These are phyloP conservation scores for Eragrostis curvula DNA, from an alignment of 176 grass and related monocot genomes.

Conservation along the genomic window DNA sequence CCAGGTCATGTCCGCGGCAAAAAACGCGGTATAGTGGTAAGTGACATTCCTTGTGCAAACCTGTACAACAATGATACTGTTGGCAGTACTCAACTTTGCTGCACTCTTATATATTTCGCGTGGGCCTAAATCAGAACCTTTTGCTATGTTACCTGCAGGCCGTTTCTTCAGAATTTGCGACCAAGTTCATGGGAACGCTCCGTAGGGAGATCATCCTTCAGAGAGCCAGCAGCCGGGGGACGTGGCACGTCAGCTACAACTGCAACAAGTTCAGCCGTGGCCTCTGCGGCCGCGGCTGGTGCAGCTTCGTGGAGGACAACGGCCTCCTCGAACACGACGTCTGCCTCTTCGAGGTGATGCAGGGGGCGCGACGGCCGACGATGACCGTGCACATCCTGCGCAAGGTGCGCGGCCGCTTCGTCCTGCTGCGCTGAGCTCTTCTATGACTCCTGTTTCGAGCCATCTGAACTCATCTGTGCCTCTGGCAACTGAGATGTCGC, in stretches of 20 bases:
- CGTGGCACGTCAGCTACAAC: slow-evolving; percentile 26
- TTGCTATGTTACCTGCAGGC: background rate
- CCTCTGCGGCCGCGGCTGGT: slow-evolving; percentile 34
- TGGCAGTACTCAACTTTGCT: too few species aligned
- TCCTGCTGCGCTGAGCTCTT: slow-evolving; percentile 30
- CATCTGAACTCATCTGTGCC: background rate
- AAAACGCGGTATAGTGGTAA: slow-evolving; percentile 16
- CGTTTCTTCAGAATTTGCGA: slow-evolving; percentile 33
- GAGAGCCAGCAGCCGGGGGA: background rate
- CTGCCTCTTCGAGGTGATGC: slow-evolving; percentile 45
- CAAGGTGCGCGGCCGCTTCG: slow-evolving; percentile 38
- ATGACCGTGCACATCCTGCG: slow-evolving; percentile 44
- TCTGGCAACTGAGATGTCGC: background rate
- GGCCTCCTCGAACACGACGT: slow-evolving; percentile 37
- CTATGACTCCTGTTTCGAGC: background rate
- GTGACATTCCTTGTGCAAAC: background rate
- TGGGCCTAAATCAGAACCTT: too few species aligned
- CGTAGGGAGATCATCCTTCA: slow-evolving; percentile 29
- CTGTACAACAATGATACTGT: too few species aligned
- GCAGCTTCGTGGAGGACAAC: slow-evolving; percentile 32
- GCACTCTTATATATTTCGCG: too few species aligned
- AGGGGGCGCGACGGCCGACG: background rate
- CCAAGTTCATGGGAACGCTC: background rate
- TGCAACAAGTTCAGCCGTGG: slow-evolving; percentile 9
- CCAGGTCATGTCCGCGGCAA: slow-evolving; percentile 28